Evolutionary conservation across 106 monocot species (phyloP), one percentile per base, ranked within the genome.

Genomic region (Dioscorea dumetorum): DNA sequence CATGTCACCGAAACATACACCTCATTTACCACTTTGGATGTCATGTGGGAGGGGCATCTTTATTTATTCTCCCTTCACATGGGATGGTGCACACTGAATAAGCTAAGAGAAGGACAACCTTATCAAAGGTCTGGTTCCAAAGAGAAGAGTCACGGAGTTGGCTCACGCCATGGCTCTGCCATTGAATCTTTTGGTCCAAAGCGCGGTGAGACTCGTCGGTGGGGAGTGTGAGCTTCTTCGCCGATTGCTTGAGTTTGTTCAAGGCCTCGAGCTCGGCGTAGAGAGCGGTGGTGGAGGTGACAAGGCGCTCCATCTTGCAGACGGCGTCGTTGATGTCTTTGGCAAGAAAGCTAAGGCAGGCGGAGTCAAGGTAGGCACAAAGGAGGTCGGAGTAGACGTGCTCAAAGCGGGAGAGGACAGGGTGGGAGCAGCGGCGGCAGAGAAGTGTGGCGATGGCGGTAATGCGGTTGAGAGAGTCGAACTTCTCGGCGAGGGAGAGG

Each of bases 311-410:
- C 79, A 97, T 86, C 76, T 83, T 88, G 51, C 84, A 80, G 53
- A 85, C 66, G 9, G 74, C 61, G 34, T 60, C 50, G 48, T 80
- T 84, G 70, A 83, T 72, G 54, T 80, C 82, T 22, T 69, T 68
- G 67, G 68, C 41, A 58, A 78, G 66, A 22, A 78, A 73, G 33
- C 72, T 74, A 48, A 81, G 72, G 28, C 60, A 21, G 51, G 78
- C 28, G 35, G 76, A 62, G 58, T 76, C 66, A 17, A 77, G 66
- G 57, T 74, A 74, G n/a, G 77, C 77, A n/a, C 69, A 63, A 64
- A 97, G 75, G 60, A 89, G 78, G 62, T 92, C 91, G 62, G 86
- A 61, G 63, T 91, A 92, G 31, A 92, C 87, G 77, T 97, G 95
- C 58, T 95, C 95, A 70, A 95, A 95, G 13, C 88, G 91, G 33